Base-by-base conservation (phyloP, 805 yeast genomes). In the Saccharomycopsis babjevae region DNA sequence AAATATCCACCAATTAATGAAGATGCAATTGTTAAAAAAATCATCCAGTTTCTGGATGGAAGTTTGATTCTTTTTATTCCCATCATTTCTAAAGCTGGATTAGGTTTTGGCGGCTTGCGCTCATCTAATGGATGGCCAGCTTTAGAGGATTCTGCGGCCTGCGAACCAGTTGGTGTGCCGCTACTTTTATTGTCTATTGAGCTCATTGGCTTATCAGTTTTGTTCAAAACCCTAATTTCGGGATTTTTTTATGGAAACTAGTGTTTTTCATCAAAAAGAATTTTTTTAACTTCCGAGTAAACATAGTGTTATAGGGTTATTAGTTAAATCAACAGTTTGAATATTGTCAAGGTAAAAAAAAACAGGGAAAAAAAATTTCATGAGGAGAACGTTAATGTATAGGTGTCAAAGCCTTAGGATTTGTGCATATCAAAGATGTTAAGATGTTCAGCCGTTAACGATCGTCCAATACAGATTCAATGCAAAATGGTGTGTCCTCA, bases 11-110 rank as follows among this genome's bases (percentile, higher is more conserved):
- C 93, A 1, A 88, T 78, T 42, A 87, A 74, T 1, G 79, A 73
- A 1, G 85, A 83, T 1, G 88, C 70, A 7, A 88, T 82, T 0
- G 85, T 70, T 88, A 96, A 87, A 73, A 94, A 94, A 42, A 91
- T 88, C 76, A 82, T 73, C 99, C 98, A 93, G 74, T 93, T 94
- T 64, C 97, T 78, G 0, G 96, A 86, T 0, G 99, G 99, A 15
- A 94, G 74, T 43, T 86, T 80, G 25, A 91, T 67, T 15, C 85
- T 74, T 4, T 90, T 89, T 56, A 93, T 80, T 0, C 98, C 98
- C 88, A 93, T 82, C 68, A 89, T 86, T 65, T 81, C 74, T 55
- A 92, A 79, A 1, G 96, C 96, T 1, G 97, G 96, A 68, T 91
- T 86, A 10, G 81, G 52, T 22, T 46, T 70, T 22, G 52, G n/a